phyloP scores from a whole-genome alignment of 2,329 filamentous ascomycete species.

The Fusarium camptoceras region DNA sequence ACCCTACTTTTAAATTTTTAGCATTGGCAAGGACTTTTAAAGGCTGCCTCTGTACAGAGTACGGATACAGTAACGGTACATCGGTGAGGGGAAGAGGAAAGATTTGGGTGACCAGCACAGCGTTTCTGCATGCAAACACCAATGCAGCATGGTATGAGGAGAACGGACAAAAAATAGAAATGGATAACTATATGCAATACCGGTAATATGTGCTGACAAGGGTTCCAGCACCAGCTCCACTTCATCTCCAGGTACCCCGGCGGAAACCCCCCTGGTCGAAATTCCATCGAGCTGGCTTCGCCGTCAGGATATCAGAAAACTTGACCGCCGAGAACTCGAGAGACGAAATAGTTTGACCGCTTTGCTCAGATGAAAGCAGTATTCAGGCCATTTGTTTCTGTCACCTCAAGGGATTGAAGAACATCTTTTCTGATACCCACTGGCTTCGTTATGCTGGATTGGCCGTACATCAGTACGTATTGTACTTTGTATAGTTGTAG shows the following conservation, averaged over 20 bases:
- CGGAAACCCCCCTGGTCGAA: conserved; percentile 15
- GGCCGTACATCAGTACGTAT: neutral
- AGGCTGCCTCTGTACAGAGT: no score
- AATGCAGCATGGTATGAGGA: conserved; percentile 38
- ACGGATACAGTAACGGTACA: neutral
- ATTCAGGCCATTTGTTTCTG: neutral
- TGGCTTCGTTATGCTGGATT: neutral
- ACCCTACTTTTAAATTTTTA: no score
- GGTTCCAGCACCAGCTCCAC: conserved; percentile 20
- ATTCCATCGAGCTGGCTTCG: conserved; percentile 5
- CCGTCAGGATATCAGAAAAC: neutral
- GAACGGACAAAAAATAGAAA: neutral
- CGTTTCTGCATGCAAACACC: conserved; percentile 39
- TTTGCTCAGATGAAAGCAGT: neutral
- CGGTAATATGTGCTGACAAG: conserved; percentile 10
- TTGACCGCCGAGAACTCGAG: neutral
- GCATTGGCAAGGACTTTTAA: no score
- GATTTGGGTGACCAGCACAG: conserved; percentile 7
- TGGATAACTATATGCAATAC: conserved; percentile 25
- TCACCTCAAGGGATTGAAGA: neutral
- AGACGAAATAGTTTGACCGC: neutral
- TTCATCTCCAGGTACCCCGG: conserved; percentile 25
- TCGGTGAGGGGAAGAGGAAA: conserved; percentile 33
- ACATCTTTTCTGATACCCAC: neutral
- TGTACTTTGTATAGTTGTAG: neutral